Conservation (phyloP, 768 basidiomycete genomes). For the Termitomyces sp. region DNA sequence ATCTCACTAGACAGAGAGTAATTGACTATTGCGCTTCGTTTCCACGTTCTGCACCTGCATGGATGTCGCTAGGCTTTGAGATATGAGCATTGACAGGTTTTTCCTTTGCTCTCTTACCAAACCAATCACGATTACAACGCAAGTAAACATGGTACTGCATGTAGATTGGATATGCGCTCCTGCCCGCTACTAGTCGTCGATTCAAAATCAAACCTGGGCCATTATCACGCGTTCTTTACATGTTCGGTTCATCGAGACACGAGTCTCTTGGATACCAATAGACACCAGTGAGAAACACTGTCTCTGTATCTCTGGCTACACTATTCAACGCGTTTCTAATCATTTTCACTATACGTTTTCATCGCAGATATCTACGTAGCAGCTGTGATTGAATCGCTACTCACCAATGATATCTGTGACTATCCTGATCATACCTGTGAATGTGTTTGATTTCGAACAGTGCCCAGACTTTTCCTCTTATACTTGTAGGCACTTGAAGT, state of each 20-base stretch:
- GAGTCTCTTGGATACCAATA: not conserved
- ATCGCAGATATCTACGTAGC: too few species aligned
- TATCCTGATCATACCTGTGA: too few species aligned
- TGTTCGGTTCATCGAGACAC: not conserved
- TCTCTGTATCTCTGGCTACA: too few species aligned
- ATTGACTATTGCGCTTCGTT: slow-evolving; percentile 2
- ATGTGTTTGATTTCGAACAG: not conserved
- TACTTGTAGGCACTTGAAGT: not conserved
- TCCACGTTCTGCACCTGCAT: slow-evolving; percentile 4
- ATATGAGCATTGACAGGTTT: not conserved
- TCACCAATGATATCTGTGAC: too few species aligned
- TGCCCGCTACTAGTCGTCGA: too few species aligned
- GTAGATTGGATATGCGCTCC: not conserved
- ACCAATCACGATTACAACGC: too few species aligned
- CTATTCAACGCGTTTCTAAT: too few species aligned
- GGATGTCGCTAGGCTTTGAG: slow-evolving; percentile 11
- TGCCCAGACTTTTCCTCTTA: not conserved
- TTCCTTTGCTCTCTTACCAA: not conserved
- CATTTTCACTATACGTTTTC: too few species aligned
- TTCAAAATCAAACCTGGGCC: too few species aligned
- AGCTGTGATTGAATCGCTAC: too few species aligned
- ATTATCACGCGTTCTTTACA: not conserved
- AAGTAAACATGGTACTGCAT: too few species aligned
- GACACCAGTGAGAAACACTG: too few species aligned
- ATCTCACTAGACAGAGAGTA: slow-evolving; percentile 8